Conservation (phyloP, 345 rosid species). For the Erodium maritimum region DNA sequence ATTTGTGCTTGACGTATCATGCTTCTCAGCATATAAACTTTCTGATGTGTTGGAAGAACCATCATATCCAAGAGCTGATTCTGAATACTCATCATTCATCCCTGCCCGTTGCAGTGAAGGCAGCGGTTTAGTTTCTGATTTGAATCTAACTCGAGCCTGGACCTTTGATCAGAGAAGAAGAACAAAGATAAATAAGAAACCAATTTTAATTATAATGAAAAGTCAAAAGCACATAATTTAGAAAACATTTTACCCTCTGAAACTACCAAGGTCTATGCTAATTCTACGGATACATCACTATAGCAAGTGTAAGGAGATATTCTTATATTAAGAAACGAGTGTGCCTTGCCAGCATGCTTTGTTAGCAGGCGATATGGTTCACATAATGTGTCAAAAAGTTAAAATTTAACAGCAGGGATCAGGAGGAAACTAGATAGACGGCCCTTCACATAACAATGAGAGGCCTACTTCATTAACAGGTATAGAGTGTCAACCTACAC, state of each 20-base stretch:
- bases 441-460: too few species aligned
- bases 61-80: slow-evolving; percentile 64
- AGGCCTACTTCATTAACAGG: neutral
- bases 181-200: neutral
- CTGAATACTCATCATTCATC: slow-evolving; percentile 40
- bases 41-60: slow-evolving; percentile 83
- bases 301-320: too few species aligned
- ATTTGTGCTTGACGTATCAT: slow-evolving; percentile 56
- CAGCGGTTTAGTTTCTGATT: slow-evolving; percentile 42
- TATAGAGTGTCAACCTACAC: neutral
- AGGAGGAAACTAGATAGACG: neutral
- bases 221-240: neutral
- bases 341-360: neutral
- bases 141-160: slow-evolving; percentile 43
- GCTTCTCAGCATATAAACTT: slow-evolving; percentile 72
- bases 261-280: neutral
- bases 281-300: too few species aligned
- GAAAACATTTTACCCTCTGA: neutral
- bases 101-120: slow-evolving; percentile 30
- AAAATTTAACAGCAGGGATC: neutral
- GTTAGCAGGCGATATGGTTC: neutral
- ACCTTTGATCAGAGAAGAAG: slow-evolving; percentile 31
- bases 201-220: too few species aligned
- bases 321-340: neutral
- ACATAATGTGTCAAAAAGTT: neutral